A percentile compares a stretch with the other conserved stretches of the same genome.
Conservation (phyloP, 176 grass and related monocot genomes). For the Paspalum notatum region DNA sequence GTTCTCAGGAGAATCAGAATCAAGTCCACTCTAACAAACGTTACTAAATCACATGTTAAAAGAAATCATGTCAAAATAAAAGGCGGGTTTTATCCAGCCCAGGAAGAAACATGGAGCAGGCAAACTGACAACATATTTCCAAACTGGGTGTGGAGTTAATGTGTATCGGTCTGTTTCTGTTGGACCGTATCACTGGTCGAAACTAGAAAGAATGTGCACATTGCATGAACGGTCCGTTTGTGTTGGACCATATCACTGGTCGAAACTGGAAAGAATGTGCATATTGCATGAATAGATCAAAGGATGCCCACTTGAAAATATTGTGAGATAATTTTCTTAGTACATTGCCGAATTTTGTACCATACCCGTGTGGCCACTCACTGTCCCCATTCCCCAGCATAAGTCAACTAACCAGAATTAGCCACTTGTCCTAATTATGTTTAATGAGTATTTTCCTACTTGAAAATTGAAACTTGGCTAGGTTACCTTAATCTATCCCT, state of each 20-base stretch:
- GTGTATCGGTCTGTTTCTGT: conserved; percentile 1
- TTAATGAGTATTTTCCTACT: not conserved
- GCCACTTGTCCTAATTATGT: conserved; percentile 1
- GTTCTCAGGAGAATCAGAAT: not conserved
- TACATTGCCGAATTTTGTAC: conserved; percentile 18
- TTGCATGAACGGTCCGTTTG: conserved; percentile 17
- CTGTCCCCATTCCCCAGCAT: not conserved
- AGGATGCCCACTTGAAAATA: conserved; percentile 14
- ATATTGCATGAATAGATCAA: conserved; percentile 22
- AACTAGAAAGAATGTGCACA: not conserved
- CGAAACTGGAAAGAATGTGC: not conserved
- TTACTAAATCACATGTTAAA: not conserved
- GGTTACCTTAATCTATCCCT: conserved; percentile 16
- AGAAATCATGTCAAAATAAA: conserved; percentile 5
- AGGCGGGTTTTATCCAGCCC: not conserved
- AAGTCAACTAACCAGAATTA: not conserved
- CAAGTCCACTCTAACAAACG: not conserved
- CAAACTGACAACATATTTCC: conserved; percentile 30
- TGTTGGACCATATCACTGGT: not conserved
- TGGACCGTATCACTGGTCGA: conserved; percentile 1
- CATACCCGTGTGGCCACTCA: not conserved
- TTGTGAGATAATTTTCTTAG: conserved; percentile 16
- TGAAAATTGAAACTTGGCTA: not conserved
- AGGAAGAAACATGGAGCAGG: not conserved
- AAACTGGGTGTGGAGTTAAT: conserved; percentile 18